Evolutionary conservation across 495 filamentous ascomycete genomes (phyloP), one percentile per base, ranked within the genome.

Genomic region (Xylaria bambusicola): DNA sequence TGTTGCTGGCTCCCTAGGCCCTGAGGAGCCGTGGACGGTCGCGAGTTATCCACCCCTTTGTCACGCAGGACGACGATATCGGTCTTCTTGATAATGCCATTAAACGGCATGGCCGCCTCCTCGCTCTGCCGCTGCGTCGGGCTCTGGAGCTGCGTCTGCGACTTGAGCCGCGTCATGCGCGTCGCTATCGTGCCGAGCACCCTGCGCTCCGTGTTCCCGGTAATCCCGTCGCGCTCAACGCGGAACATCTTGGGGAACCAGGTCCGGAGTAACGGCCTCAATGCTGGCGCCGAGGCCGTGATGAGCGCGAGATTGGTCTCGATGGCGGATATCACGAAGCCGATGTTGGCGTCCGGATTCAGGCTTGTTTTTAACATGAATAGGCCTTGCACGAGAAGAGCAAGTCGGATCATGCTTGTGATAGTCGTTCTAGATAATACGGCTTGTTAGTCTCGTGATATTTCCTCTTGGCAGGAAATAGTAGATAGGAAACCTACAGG

Each of bases 281-380:
- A 52, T 0, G 76, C 75, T 0, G 77, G 77, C 0, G 70, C 73
- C 10, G 73, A 84, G 10, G 80, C 81, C 10, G 80, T 79, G 24
- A 84, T 75, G 47, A 84, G 70, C 3, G 81, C 82, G 6, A 84
- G 68, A 66, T 84, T 83, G 4, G 76, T 77, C 66, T 84, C 82
- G 21, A 85, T 72, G 40, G 72, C 81, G 0, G 79, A 82, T 24
- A 73, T 79, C 42, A 75, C 71, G 64, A 82, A 82, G 9, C 79
- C 76, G 40, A 84, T 77, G 53, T 72, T 66, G 59, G 69, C 66
- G 40, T 73, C 69, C 15, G 62, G 63, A 36, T 63, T 66, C 26
- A 64, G 57, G 7, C 66, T 61, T 10, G 72, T 64, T 40, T 64
- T 66, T 5, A 79, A 36, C 57, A 66, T 61, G 45, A 73, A 73